A percentile compares a stretch with the other conserved stretches of the same genome.
Evolutionary conservation across 169 alveolate genomes (phyloP).

Genomic region (Plasmodium ovale): DNA sequence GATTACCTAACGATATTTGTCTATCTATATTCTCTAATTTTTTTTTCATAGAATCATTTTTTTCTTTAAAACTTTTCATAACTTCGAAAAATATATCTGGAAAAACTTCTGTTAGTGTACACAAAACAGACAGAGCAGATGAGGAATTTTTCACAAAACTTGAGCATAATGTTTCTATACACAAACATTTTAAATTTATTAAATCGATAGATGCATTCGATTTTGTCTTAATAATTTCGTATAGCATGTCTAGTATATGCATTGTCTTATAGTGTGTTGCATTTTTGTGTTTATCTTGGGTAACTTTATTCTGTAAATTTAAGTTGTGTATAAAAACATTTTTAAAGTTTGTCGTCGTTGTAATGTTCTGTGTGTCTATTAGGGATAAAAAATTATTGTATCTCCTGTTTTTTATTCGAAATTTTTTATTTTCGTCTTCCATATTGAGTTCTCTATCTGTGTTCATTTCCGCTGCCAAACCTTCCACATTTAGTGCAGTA

Average conservation of each 20-base stretch:
- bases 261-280: conserved; percentile 47
- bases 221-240: conserved; percentile 64
- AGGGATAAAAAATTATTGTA: conserved; percentile 42
- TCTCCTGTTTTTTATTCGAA: conserved; percentile 49
- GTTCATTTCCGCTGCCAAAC: background rate
- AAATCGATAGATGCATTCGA: conserved; percentile 44
- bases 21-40: conserved; percentile 43
- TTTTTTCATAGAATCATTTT: conserved; percentile 24
- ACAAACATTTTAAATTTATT: conserved; percentile 61
- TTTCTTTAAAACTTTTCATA: conserved; percentile 23
- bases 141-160: conserved; percentile 76
- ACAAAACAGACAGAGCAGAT: conserved; percentile 64
- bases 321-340: conserved; percentile 65
- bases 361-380: conserved; percentile 35
- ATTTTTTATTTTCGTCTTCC: conserved; percentile 4
- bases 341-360: conserved; percentile 30
- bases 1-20: conserved; percentile 18
- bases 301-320: conserved; percentile 8
- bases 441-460: background rate
- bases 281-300: conserved; percentile 17
- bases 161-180: conserved; percentile 57
- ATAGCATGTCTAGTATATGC: conserved; percentile 55
- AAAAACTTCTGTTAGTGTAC: conserved; percentile 51
- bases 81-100: conserved; percentile 37
- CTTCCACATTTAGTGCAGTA: background rate